phyloP scores from a whole-genome alignment of 2,329 filamentous ascomycete species.

The Nemania serpens region DNA sequence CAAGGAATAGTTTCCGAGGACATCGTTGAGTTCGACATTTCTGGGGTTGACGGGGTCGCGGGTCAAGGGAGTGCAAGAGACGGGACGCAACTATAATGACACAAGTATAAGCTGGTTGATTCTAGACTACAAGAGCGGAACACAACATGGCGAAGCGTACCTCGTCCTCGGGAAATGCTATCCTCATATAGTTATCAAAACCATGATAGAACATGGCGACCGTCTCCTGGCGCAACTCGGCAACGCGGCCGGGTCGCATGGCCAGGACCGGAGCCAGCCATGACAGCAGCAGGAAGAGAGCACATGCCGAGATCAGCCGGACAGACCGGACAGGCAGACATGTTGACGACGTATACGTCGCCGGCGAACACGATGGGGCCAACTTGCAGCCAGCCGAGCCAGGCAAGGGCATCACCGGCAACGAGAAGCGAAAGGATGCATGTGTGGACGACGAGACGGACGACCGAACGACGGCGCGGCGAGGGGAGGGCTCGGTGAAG shows the following conservation, averaged over 20 bases:
- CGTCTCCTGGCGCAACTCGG: conserved; percentile 62
- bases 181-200: conserved; percentile 89
- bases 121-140: conserved; percentile 17
- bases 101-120: conserved; percentile 26
- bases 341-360: neutral
- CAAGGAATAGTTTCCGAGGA: conserved; percentile 94
- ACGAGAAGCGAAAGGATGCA: conserved; percentile 41
- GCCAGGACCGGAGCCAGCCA: conserved; percentile 48
- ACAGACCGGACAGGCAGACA: conserved; percentile 4
- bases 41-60: conserved; percentile 79
- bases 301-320: conserved; percentile 36
- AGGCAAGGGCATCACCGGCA: conserved; percentile 49
- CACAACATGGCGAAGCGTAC: conserved; percentile 43
- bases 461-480: conserved; percentile 6
- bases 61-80: conserved; percentile 82
- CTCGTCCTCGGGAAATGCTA: conserved; percentile 96
- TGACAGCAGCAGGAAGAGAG: conserved; percentile 40
- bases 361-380: conserved; percentile 31
- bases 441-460: conserved; percentile 34
- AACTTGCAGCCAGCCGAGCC: conserved; percentile 43
- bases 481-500: conserved; percentile 13
- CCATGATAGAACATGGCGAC: conserved; percentile 95
- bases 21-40: conserved; percentile 90
- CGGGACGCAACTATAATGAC: conserved; percentile 69
- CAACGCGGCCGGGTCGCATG: conserved; percentile 62